Evolutionary conservation across 2,329 filamentous ascomycete species (phyloP), one percentile per base, ranked within the genome.

Genomic region (Niveomyces coronatus): DNA sequence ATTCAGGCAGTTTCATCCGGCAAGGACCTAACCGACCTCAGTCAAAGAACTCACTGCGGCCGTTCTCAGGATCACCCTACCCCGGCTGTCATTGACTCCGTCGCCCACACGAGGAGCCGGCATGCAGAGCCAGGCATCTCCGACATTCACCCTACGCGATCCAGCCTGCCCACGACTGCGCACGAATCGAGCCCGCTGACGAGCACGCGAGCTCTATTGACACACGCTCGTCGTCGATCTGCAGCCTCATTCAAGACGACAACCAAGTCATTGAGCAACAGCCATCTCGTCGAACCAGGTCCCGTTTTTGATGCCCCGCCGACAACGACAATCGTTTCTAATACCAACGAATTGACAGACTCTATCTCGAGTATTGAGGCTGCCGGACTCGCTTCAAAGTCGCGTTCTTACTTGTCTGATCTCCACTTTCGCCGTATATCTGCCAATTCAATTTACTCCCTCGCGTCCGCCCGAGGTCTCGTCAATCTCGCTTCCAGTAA

Each of bases 381-480:
- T 39, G 42, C 50, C 26, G n/a, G n/a, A n/a, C 20, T 18, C 18
- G 15, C 32, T 43, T 50, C 45, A 49, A 56, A 31, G 52, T 47
- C 51, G 53, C 62, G 63, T 37, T 62, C 65, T 15, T 72, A 72
- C 10, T 56, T 66, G 42, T 70, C 31, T 16, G 69, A 73, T 15
- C 51, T 57, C 16, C 65, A 79, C 27, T 65, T 65, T 31, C 82
- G 84, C 50, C 76, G 83, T 35, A 67, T 82, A 53, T 87, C 82
- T 17, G 71, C 81, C 43, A 84, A 80, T 7, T 88, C 83, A 1
- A 63, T 85, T 35, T 82, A 82, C 52, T 85, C 82, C 22, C 61
- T 82, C 17, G 73, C 74, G 31, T 82, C 79, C 5, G 73, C 67
- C 37, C 71, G 71, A 31, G 70, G 67, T 22, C 62, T 67, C 19